A percentile compares a stretch with the other conserved stretches of the same genome.
Evolutionary conservation across 192 early-diverging fungal species (phyloP).

Genomic region (Chytriomyces hyalinus): DNA sequence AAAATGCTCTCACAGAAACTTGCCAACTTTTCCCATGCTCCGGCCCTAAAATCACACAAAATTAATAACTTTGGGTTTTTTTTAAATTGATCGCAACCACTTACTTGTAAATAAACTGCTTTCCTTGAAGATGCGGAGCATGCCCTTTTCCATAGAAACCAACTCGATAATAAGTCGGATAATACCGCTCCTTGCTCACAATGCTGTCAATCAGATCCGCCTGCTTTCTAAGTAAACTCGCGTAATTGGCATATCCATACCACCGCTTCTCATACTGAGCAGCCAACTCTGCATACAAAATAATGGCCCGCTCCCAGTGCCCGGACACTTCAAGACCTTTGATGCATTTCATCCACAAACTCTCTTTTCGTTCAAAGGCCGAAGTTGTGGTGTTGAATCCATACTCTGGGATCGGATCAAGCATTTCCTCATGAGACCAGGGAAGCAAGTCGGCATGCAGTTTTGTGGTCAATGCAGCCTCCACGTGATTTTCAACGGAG

Average conservation of each 20-base stretch:
- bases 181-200: slow-evolving; percentile 46
- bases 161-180: slow-evolving; percentile 71
- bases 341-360: slow-evolving; percentile 63
- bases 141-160: slow-evolving; percentile 73
- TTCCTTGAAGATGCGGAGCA: slow-evolving; percentile 56
- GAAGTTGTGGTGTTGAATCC: slow-evolving; percentile 55
- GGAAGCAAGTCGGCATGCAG: slow-evolving; percentile 69
- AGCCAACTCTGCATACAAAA: slow-evolving; percentile 66
- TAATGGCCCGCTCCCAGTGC: slow-evolving; percentile 76
- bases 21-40: slow-evolving; percentile 76
- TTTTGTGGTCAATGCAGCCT: slow-evolving; percentile 71
- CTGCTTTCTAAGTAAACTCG: slow-evolving; percentile 61
- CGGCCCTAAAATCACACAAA: slow-evolving; percentile 29
- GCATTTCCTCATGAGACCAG: slow-evolving; percentile 61
- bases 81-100: slow-evolving; percentile 4
- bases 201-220: slow-evolving; percentile 58
- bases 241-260: slow-evolving; percentile 59
- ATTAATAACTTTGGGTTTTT: not conserved
- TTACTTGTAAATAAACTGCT: slow-evolving; percentile 74
- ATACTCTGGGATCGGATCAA: slow-evolving; percentile 58
- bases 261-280: slow-evolving; percentile 62
- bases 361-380: slow-evolving; percentile 68
- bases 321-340: slow-evolving; percentile 65
- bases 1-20: slow-evolving; percentile 74
- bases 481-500: slow-evolving; percentile 58